Evolutionary conservation across 345 rosid genomes (phyloP), one percentile per base, ranked within the genome.

Genomic region (Iberis pinnata): DNA sequence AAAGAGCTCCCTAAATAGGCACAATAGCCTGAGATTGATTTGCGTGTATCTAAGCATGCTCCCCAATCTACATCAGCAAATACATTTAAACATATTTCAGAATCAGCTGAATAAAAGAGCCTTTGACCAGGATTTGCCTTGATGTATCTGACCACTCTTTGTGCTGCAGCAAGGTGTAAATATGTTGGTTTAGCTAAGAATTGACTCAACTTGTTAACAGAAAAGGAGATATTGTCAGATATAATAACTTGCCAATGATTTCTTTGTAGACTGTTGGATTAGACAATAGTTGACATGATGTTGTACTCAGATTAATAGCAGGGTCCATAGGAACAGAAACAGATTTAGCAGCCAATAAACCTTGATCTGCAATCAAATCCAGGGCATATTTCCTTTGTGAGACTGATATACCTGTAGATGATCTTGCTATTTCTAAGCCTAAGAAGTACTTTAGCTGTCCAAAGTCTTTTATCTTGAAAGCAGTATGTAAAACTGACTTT

Each of bases 401-500:
- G 0, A 19, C 4, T 0, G 48, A 43, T 1, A 43, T 43, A 2
- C 27, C 10, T 0, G 3, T 8, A 6, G 15, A 5, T 0, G 15
- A 5, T 11, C 27, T 43, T 0, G 27, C 27, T 4, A 43, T 20
- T 1, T 43, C 27, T 0, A 43, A 4, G 0, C 27, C 27, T 0
- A 43, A 1, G 0, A 43, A 43, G 0, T 43, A 43, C 0, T 43
- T 43, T 0, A 3, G n/a, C n/a, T n/a, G n/a, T n/a, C n/a, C n/a
- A 0, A 1, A 27, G 10, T 5, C 48, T 27, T 1, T 11, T 1
- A 12, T 12, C 1, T 0, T 33, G 3, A 12, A 33, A 33, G 12
- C 0, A 1, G 1, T 6, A 33, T 2, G 12, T 13, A 12, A 2
- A 12, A 0, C 1, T n/a, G n/a, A n/a, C n/a, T n/a, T n/a, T n/a